Conservation (phyloP, 73 alveolate genomes). For the Stentor coeruleus region DNA sequence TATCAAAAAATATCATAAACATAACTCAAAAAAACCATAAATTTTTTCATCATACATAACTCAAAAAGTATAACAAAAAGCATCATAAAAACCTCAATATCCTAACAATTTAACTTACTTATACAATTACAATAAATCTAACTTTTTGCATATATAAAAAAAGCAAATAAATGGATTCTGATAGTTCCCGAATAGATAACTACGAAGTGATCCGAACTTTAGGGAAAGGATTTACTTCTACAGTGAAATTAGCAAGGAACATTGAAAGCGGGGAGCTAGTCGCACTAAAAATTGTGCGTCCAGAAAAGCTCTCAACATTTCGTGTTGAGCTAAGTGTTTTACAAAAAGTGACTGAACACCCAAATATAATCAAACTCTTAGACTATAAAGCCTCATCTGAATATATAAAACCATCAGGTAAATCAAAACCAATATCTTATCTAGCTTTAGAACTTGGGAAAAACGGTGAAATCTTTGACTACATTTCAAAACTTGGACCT, state of each 20-base stretch:
- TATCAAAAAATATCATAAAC: no score
- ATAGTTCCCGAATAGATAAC: constrained; percentile 28
- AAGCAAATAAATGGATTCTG: no score
- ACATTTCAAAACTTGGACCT: constrained; percentile 9
- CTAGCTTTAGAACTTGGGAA: constrained; percentile 19
- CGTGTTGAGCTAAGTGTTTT: neutral
- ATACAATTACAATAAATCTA: no score
- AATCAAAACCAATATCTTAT: constrained; percentile 6
- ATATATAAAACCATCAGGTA: neutral
- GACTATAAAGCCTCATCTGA: neutral
- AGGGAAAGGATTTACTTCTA: constrained; percentile 26
- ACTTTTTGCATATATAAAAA: no score
- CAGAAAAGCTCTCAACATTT: neutral
- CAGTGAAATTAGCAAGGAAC: neutral
- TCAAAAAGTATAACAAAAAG: no score
- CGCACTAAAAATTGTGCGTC: neutral
- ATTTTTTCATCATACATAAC: no score
- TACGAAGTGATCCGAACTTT: neutral
- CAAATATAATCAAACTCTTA: constrained; percentile 15
- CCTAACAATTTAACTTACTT: no score
- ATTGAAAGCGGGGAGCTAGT: constrained; percentile 3
- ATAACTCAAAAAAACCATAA: no score
- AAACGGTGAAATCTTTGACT: constrained; percentile 30
- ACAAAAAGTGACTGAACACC: neutral
- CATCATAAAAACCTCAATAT: no score